Evolutionary conservation across 1,284 basidiomycete species (phyloP).

Genomic region (Cryptococcus hybrid): DNA sequence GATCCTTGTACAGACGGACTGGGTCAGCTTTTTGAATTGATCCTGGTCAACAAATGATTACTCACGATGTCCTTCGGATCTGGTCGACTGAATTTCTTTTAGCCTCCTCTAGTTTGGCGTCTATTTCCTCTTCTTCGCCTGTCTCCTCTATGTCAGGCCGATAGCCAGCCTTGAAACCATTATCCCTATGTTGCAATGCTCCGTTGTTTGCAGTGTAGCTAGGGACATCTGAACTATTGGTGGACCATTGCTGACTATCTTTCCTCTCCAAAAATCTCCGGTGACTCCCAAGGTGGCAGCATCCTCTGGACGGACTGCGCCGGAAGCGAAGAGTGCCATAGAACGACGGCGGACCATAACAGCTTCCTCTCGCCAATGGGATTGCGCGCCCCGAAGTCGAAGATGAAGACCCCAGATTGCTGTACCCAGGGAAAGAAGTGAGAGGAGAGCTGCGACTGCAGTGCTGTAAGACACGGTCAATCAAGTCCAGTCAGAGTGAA

Average conservation of each 20-base stretch:
- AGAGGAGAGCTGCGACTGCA: slow-evolving; percentile 41
- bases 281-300: slow-evolving; percentile 12
- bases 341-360: slow-evolving; percentile 38
- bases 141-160: neutral
- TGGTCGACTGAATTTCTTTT: slow-evolving; percentile 25
- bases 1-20: slow-evolving; percentile 1
- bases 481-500: neutral
- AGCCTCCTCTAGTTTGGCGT: slow-evolving; percentile 16
- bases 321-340: slow-evolving; percentile 27
- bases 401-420: slow-evolving; percentile 40
- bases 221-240: slow-evolving; percentile 2
- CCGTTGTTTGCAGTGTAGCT: neutral
- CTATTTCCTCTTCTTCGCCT: slow-evolving; percentile 26
- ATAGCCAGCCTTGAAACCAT: neutral
- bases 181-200: slow-evolving; percentile 2
- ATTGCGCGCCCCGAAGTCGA: slow-evolving; percentile 30
- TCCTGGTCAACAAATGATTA: neutral
- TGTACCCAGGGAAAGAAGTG: slow-evolving; percentile 36
- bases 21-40: neutral
- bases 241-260: slow-evolving; percentile 4
- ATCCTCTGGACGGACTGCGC: slow-evolving; percentile 9
- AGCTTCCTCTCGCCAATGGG: slow-evolving; percentile 40
- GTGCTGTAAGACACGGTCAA: slow-evolving; percentile 16
- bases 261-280: slow-evolving; percentile 10
- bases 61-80: slow-evolving; percentile 31